A percentile compares a stretch with the other conserved stretches of the same genome.
phyloP scores from a whole-genome alignment of 345 rosid species.

The Dovyalis caffra region DNA sequence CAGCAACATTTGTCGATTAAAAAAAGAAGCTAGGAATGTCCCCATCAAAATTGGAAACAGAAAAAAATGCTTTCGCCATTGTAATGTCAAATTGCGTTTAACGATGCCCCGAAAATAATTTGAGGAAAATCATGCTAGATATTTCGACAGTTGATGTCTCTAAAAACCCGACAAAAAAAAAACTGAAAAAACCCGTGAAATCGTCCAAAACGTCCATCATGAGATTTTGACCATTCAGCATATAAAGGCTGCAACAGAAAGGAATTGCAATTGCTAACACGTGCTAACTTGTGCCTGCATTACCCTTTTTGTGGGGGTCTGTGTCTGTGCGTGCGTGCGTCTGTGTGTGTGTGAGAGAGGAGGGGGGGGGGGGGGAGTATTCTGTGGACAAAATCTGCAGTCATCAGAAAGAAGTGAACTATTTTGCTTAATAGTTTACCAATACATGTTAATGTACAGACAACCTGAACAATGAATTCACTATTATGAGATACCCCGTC shows the following conservation, averaged over 20 bases:
- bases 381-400: slow-evolving; percentile 12
- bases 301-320: too few relatives aligned
- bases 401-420: neutral
- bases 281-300: too few relatives aligned
- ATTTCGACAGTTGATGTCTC: too few relatives aligned
- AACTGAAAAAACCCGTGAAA: too few relatives aligned
- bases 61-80: too few relatives aligned
- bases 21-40: too few relatives aligned
- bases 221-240: slow-evolving; percentile 18
- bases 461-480: neutral
- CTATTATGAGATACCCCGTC: slow-evolving; percentile 11
- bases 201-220: slow-evolving; percentile 17
- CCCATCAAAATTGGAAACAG: too few relatives aligned
- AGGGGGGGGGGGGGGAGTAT: neutral
- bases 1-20: too few relatives aligned
- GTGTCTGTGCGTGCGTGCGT: neutral
- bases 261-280: too few relatives aligned
- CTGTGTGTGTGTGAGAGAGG: neutral
- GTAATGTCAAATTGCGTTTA: neutral
- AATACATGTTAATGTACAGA: slow-evolving; percentile 2
- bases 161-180: too few relatives aligned
- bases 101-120: neutral
- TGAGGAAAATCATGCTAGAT: neutral
- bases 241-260: too few relatives aligned
- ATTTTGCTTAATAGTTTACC: neutral